Conservation (phyloP, 139 green algal genomes). For the Gonium pectorale region DNA sequence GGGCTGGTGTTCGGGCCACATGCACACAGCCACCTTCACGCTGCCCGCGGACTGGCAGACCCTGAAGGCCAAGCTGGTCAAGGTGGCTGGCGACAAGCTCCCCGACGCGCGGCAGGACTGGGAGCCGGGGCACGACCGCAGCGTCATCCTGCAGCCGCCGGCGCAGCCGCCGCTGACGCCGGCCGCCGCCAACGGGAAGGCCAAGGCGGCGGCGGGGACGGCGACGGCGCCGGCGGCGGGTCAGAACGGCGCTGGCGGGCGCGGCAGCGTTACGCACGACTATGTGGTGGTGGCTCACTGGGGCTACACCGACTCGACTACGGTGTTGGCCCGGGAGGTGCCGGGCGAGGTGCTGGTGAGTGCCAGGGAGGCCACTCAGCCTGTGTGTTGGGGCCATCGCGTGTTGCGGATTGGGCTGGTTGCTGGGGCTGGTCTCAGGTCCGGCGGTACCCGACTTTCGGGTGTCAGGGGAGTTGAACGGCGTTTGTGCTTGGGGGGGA, state of each 20-base stretch:
- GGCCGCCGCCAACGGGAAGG: neutral
- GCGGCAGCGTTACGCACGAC: slow-evolving; percentile 4
- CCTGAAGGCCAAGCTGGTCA: slow-evolving; percentile 19
- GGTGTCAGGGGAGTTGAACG: too few relatives aligned
- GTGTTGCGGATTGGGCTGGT: too few relatives aligned
- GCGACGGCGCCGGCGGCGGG: too few relatives aligned
- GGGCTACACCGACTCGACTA: slow-evolving; percentile 13
- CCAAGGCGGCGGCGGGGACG: neutral
- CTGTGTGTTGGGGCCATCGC: too few relatives aligned
- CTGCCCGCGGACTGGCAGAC: neutral
- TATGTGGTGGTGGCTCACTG: slow-evolving; percentile 33
- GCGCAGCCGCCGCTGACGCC: neutral
- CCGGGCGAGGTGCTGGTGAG: slow-evolving; percentile 37
- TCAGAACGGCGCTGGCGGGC: neutral
- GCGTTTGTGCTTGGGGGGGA: too few relatives aligned
- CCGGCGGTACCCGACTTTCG: too few relatives aligned
- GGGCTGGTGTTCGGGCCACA: slow-evolving; percentile 26
- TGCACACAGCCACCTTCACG: slow-evolving; percentile 36
- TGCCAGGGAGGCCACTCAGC: too few relatives aligned
- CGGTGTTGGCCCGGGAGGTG: slow-evolving; percentile 40
- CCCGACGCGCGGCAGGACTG: neutral
- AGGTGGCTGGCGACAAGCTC: neutral
- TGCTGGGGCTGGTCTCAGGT: too few relatives aligned
- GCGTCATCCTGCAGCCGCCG: slow-evolving; percentile 10
- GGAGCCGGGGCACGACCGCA: slow-evolving; percentile 15